Base-by-base conservation (phyloP, 2,329 filamentous ascomycete species). In the Aspergillus flavus region DNA sequence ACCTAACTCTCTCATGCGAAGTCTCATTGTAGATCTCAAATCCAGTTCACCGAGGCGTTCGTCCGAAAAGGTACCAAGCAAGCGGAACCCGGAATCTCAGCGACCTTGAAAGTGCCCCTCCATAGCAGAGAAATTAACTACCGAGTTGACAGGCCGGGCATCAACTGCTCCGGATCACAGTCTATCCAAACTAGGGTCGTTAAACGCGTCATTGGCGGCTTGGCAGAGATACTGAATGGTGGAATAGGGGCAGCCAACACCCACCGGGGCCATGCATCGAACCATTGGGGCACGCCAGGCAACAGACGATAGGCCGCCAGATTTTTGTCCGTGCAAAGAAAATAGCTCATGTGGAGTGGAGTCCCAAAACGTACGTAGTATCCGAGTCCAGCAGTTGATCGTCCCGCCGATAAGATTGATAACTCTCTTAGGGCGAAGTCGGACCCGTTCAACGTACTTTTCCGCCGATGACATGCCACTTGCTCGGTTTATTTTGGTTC, bases 321-420 rank as follows among this genome's bases (percentile, higher is more conserved):
- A 41, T 19, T 43, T n/a, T 30, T 32, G 30, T 45, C 39, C 19
- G n/a, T 54, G 26, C 39, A 32, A 52, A 54, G 23, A 55, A 46
- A 46, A 34, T 50, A 45, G n/a, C 58, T 60, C 26, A 55, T 30
- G 26, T 41, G 16, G n/a, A 32, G 59, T 57, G 52, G 45, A 58
- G 3, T 10, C 46, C 12, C 19, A 48, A n/a, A 32, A 32, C 43
- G 30, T 48, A 23, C 14, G n/a, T 43, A 59, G 34, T 7, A 10
- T 41, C 39, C 39, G 39, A 41, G 19, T 4, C 39, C 19, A 41
- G 39, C 39, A 41, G 10, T 23, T 46, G 56, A 59, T 62, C 59
- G 53, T 50, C 54, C 52, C 53, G 30, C 45, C 30, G 61, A 62
- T 62, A 62, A 59, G 61, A 62, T 61, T 61, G 59, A 61, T 61